Conservation (phyloP, 192 early-diverging fungal species). For the Podila verticillata region DNA sequence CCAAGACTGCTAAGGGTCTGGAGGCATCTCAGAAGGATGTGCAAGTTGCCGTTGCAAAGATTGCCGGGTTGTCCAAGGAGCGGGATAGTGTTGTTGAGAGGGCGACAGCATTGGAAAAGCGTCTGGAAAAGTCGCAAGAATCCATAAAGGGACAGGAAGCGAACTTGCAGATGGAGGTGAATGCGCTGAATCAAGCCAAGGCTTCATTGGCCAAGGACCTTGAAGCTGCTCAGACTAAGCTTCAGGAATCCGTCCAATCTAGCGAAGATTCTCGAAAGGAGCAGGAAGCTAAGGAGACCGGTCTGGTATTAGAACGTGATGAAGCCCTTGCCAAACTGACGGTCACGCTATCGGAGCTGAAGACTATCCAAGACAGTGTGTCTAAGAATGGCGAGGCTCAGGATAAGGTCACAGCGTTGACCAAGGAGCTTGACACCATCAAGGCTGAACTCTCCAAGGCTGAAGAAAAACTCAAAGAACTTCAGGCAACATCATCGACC, state of each 20-base stretch:
- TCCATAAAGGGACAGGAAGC: conserved; percentile 20
- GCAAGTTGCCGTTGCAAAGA: not conserved
- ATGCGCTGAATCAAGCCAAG: conserved; percentile 11
- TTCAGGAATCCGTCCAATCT: not conserved
- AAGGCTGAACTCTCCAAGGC: conserved; percentile 16
- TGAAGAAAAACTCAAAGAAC: conserved; percentile 16
- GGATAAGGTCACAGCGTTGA: conserved; percentile 13
- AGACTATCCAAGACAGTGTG: conserved; percentile 12
- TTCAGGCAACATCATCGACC: not conserved
- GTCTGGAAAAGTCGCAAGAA: conserved; percentile 15
- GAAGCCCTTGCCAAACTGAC: conserved; percentile 15
- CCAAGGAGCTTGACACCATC: conserved; percentile 24
- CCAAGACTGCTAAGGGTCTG: conserved; percentile 13
- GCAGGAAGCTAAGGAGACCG: conserved; percentile 3
- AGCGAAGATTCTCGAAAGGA: conserved; percentile 7
- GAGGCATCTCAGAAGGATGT: conserved; percentile 8
- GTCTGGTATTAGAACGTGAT: conserved; percentile 9
- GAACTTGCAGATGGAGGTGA: conserved; percentile 9
- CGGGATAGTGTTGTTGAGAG: conserved; percentile 17
- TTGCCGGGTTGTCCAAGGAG: conserved; percentile 27
- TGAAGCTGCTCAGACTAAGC: conserved; percentile 7
- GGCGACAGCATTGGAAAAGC: conserved; percentile 18
- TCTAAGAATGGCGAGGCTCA: conserved; percentile 6
- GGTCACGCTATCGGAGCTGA: conserved; percentile 1
- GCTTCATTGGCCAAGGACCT: conserved; percentile 22